Percentiles rank a stretch among this genome's conserved stretches.
phyloP scores from a whole-genome alignment of 371 early-diverging fungal genomes.

The Mortierella sp. region DNA sequence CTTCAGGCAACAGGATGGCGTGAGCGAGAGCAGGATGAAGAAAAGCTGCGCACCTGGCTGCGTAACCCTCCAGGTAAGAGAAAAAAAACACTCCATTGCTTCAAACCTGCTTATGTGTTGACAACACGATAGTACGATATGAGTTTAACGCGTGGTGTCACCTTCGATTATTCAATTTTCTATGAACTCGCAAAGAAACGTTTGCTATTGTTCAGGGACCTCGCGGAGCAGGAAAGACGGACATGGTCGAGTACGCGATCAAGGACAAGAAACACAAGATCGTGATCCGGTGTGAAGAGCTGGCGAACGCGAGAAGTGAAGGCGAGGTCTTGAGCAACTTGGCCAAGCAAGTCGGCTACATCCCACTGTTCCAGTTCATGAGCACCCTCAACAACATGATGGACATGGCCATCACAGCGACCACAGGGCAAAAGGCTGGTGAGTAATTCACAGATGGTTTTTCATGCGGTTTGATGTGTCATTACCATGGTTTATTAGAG shows the following conservation, averaged over 20 bases:
- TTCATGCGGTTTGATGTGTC: not conserved
- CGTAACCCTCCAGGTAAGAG: constrained; percentile 76
- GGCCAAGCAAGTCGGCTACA: constrained; percentile 84
- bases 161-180: not conserved
- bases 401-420: constrained; percentile 85
- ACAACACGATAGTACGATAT: no score
- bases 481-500: no score
- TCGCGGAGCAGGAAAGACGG: constrained; percentile 72
- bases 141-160: no score
- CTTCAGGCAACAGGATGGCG: constrained; percentile 64
- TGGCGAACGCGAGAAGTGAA: constrained; percentile 81
- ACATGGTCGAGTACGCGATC: constrained; percentile 67
- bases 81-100: not conserved
- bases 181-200: constrained; percentile 59
- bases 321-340: constrained; percentile 74
- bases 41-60: constrained; percentile 70
- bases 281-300: constrained; percentile 82
- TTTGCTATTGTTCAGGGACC: constrained; percentile 73
- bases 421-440: constrained; percentile 91
- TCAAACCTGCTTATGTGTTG: no score
- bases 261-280: constrained; percentile 73
- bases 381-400: constrained; percentile 76
- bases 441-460: not conserved
- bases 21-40: constrained; percentile 72
- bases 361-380: constrained; percentile 87